Base-by-base conservation (phyloP, 176 grass and related monocot genomes). In the Urochloa ruziziensis region DNA sequence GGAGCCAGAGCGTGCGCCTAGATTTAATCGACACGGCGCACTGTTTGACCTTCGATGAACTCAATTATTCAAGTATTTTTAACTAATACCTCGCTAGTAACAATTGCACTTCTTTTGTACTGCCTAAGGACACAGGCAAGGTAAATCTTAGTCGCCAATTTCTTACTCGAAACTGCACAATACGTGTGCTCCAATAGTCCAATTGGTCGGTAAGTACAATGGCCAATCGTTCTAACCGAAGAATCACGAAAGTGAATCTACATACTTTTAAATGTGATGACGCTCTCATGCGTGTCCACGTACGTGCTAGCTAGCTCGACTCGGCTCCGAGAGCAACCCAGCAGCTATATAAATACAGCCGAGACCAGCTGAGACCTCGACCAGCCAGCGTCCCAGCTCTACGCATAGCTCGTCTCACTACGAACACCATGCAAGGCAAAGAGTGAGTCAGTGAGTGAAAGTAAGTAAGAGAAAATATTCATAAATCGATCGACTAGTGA, bases 161-260 rank as follows among this genome's bases (percentile, higher is more conserved):
- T 56, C 21, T 10, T 52, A 30, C 34, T 18, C 47, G 1, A 18
- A 10, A 18, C n/a, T n/a, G n/a, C n/a, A n/a, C n/a, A n/a, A n/a
- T n/a, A n/a, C n/a, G n/a, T n/a, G n/a, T n/a, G n/a, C n/a, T n/a
- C n/a, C n/a, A n/a, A n/a, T n/a, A n/a, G n/a, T n/a, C n/a, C n/a
- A 67, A n/a, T 18, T 52, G 21, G 10, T 59, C 62, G 30, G 78
- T 67, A 39, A 1, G 78, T 67, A 67, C 63, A 28, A 68, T 54
- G 63, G 7, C 49, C 47, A 18, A 67, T 37, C 77, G 62, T 62
- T 78, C 57, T 8, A 32, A 46, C 39, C 78, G 12, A 80, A 80
- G 78, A 76, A 68, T 56, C 63, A 18, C 21, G 78, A 80, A 80
- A 80, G 62, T 67, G 78, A 80, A 67, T 80, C 62, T 3, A 25